These are phyloP conservation scores for Zygosaccharomyces siamensis DNA, from an alignment of 805 yeast species.

Conservation along the genomic window DNA sequence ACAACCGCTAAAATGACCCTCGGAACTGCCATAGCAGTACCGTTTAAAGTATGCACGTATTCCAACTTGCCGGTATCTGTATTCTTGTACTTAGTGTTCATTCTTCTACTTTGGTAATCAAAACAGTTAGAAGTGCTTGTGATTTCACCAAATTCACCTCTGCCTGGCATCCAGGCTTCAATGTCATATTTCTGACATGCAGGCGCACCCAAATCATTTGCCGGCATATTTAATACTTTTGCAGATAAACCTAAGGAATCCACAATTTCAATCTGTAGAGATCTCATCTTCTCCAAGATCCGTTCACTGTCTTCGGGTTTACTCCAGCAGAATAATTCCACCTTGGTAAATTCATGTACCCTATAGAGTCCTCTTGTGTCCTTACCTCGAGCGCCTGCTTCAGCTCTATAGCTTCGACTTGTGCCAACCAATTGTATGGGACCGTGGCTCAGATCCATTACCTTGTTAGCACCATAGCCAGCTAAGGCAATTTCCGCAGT, in stretches of 20 bases:
- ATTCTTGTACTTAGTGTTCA: constrained; percentile 56
- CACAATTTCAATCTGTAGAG: constrained; percentile 62
- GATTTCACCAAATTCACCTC: constrained; percentile 88
- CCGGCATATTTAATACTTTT: constrained; percentile 82
- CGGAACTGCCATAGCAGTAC: constrained; percentile 95
- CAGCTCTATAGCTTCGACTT: constrained; percentile 86
- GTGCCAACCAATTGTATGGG: constrained; percentile 71
- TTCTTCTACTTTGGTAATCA: constrained; percentile 82
- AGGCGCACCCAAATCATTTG: constrained; percentile 87
- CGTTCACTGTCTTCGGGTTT: constrained; percentile 40
- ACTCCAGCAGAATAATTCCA: constrained; percentile 82
- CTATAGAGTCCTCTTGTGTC: constrained; percentile 90
- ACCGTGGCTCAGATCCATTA: constrained; percentile 39
- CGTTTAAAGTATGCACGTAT: constrained; percentile 81
- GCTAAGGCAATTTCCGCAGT: constrained; percentile 96
- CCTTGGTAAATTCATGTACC: constrained; percentile 95
- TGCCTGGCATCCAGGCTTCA: constrained; percentile 98
- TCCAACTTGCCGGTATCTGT: constrained; percentile 31
- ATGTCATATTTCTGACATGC: constrained; percentile 88
- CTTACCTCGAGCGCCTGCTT: constrained; percentile 93
- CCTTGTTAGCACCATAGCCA: constrained; percentile 57
- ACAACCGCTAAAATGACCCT: constrained; percentile 83
- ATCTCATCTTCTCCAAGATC: constrained; percentile 56
- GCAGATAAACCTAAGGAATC: constrained; percentile 69
- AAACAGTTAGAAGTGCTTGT: constrained; percentile 89